Percentiles rank a stretch among this genome's conserved stretches.
Conservation (phyloP, 495 filamentous ascomycete genomes). For the Aspergillus funiculosus region DNA sequence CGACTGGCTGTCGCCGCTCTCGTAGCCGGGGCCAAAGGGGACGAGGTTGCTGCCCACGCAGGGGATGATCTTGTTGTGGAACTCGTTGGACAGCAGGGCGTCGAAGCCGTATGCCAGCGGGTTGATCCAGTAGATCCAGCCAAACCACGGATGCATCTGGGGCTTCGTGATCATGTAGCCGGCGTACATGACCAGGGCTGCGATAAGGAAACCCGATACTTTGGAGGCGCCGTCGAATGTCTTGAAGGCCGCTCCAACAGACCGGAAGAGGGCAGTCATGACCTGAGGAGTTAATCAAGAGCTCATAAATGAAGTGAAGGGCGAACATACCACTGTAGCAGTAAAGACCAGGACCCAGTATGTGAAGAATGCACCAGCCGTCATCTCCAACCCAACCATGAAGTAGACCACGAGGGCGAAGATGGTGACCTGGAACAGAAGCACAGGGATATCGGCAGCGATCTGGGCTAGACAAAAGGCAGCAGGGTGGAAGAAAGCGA, state of each 20-base stretch:
- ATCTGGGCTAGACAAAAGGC: constrained; percentile 68
- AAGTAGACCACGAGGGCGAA: constrained; percentile 71
- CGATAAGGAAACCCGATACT: constrained; percentile 40
- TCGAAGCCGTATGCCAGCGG: constrained; percentile 64
- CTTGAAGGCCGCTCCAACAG: constrained; percentile 42
- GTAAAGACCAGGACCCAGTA: constrained; percentile 31
- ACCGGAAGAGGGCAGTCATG: constrained; percentile 49
- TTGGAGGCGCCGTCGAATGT: constrained; percentile 53
- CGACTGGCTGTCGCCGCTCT: constrained; percentile 31
- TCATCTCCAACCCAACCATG: constrained; percentile 52
- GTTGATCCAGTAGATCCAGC: constrained; percentile 61
- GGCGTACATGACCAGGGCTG: constrained; percentile 50
- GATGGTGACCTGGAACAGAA: constrained; percentile 57
- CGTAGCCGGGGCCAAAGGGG: constrained; percentile 29
- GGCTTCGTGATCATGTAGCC: constrained; percentile 53
- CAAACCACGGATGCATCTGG: constrained; percentile 64
- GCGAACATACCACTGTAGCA: constrained; percentile 26
- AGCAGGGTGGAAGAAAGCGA: constrained; percentile 69
- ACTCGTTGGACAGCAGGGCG: constrained; percentile 56
- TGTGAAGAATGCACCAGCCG: constrained; percentile 49
- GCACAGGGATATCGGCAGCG: constrained; percentile 61
- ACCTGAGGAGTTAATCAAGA: too few relatives aligned
- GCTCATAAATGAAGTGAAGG: too few relatives aligned
- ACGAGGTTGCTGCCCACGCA: constrained; percentile 46
- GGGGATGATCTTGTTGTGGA: constrained; percentile 40